Conservation (phyloP, 2,329 filamentous ascomycete species). For the Pseudogymnoascus sp. region DNA sequence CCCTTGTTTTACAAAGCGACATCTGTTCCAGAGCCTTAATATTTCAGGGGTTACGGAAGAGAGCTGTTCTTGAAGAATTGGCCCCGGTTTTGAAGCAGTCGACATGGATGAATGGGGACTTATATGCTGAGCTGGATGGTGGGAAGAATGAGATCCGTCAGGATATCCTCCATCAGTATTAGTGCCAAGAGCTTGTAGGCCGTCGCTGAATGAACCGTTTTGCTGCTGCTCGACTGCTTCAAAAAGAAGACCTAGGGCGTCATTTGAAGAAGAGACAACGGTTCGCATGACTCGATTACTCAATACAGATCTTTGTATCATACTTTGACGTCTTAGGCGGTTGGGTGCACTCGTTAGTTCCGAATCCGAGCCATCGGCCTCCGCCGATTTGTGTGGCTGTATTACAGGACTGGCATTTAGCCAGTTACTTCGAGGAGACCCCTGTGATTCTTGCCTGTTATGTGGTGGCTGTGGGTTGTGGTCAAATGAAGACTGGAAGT, state of each 20-base stretch:
- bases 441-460: not conserved
- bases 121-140: slow-evolving; percentile 29
- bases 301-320: slow-evolving; percentile 8
- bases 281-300: slow-evolving; percentile 33
- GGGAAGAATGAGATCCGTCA: slow-evolving; percentile 28
- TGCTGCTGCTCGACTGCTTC: slow-evolving; percentile 38
- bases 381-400: not conserved
- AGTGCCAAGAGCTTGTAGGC: slow-evolving; percentile 32
- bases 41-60: slow-evolving; percentile 22
- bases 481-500: not conserved
- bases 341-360: not conserved
- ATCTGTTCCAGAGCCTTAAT: slow-evolving; percentile 40
- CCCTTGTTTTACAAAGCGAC: slow-evolving; percentile 48
- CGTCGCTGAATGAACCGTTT: slow-evolving; percentile 10
- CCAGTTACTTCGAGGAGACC: not conserved
- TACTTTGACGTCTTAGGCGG: not conserved
- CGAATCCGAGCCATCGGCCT: not conserved
- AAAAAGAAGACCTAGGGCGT: slow-evolving; percentile 46
- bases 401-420: not conserved
- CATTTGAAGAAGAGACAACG: slow-evolving; percentile 46
- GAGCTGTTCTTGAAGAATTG: not conserved
- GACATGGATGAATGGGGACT: slow-evolving; percentile 25
- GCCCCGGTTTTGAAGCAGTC: not conserved
- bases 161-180: slow-evolving; percentile 22
- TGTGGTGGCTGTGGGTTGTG: not conserved